Conservation (phyloP, 257 asterid species). For the Nicotiana tabacum region DNA sequence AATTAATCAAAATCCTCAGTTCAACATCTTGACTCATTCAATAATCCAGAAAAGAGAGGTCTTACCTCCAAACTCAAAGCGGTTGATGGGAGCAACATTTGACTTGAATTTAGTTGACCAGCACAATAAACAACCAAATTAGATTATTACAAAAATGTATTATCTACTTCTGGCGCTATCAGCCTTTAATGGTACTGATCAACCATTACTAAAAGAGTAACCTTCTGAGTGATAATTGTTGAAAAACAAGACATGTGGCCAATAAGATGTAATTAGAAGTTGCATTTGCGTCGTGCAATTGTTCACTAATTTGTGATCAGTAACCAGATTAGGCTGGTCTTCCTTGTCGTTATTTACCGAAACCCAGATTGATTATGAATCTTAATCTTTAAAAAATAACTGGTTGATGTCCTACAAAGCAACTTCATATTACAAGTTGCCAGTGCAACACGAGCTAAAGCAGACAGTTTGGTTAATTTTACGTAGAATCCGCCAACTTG, state of each 20-base stretch:
- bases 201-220: too few relatives aligned
- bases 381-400: not conserved
- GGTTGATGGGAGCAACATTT: too few relatives aligned
- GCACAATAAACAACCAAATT: too few relatives aligned
- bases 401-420: not conserved
- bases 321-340: not conserved
- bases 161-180: too few relatives aligned
- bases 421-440: not conserved
- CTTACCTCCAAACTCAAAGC: too few relatives aligned
- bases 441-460: not conserved
- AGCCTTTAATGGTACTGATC: too few relatives aligned
- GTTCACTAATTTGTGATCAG: not conserved
- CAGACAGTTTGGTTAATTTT: not conserved
- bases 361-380: constrained; percentile 1
- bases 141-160: too few relatives aligned
- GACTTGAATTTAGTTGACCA: too few relatives aligned
- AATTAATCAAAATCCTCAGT: too few relatives aligned
- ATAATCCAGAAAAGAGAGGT: too few relatives aligned
- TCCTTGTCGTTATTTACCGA: constrained; percentile 2
- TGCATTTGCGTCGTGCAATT: not conserved
- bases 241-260: not conserved
- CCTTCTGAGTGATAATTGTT: not conserved
- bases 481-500: not conserved
- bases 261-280: not conserved
- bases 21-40: too few relatives aligned